Base-by-base conservation (phyloP, 805 yeast genomes). In the Diddensiella caesifluorescens region DNA sequence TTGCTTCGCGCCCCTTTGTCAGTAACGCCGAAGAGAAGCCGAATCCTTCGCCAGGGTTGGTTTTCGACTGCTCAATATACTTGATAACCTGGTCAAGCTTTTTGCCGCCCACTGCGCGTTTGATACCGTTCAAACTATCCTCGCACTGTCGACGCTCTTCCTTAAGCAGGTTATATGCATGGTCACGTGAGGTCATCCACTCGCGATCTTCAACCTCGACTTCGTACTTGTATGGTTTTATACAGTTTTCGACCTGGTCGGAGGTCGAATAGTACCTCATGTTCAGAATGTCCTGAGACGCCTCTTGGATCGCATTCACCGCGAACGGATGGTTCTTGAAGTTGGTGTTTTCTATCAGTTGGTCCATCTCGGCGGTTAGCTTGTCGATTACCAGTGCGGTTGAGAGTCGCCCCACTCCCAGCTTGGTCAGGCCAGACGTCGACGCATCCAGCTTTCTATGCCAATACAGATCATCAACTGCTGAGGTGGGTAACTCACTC, bases 231-330 rank as follows among this genome's bases (percentile, higher is more conserved):
- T 83, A 92, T 2, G 99, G 99, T 61, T 92, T 92, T 56, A 92
- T 90, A 65, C 97, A 89, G 62, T 94, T 92, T 57, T 92, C 99
- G 4, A 92, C 97, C 61, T 92, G 99, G 61, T 94, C 99, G 0
- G 98, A 95, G 0, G 98, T 90, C 1, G 95, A 81, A 50, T 80
- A 85, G 59, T 75, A 92, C 50, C 90, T 78, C 21, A 83, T 67
- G 49, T 80, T 80, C 48, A 92, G 68, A 4, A 92, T 95, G 19
- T 79, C 69, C 23, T 75, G 72, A 0, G 96, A 95, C 2, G 97
- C 95, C 30, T 87, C 95, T 40, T 74, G 76, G 6, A 92, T 88
- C 2, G 86, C 80, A 32, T 77, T 75, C 51, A 78, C 79, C 2
- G 95, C 94, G 63, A 83, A 68, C n/a, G 95, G 95, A 58, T 90